Evolutionary conservation across 1,139 yeast species (phyloP).

Genomic region (Candida freyschussii): DNA sequence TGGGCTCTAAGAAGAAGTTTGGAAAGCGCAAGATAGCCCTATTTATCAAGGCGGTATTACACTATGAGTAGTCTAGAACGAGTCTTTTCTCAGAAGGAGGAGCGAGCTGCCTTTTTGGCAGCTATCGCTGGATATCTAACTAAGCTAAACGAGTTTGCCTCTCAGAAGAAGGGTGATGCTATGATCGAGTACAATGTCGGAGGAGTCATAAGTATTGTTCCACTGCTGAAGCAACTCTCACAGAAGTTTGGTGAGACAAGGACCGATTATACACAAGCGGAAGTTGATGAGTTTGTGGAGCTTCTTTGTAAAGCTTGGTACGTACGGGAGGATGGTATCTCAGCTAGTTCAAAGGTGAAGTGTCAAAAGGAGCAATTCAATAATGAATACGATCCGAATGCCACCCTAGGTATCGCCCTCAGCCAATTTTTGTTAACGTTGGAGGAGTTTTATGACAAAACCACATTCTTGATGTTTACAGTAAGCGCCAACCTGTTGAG

Average conservation of each 20-base stretch:
- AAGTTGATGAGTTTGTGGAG: constrained; percentile 4
- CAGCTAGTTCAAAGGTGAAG: constrained; percentile 4
- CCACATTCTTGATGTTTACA: constrained; percentile 3
- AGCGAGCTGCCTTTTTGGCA: constrained; percentile 10
- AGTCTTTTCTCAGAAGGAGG: constrained; percentile 7
- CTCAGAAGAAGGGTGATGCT: constrained; percentile 6
- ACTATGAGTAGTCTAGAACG: constrained; percentile 6
- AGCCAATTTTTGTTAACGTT: constrained; percentile 11
- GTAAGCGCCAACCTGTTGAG: constrained; percentile 7
- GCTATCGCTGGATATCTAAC: constrained; percentile 13
- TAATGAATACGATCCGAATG: constrained; percentile 13
- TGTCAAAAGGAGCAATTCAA: constrained; percentile 10
- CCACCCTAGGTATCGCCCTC: constrained; percentile 14
- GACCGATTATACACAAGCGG: constrained; percentile 6
- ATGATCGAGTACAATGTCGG: constrained; percentile 21
- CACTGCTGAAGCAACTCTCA: constrained; percentile 8
- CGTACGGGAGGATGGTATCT: constrained; percentile 12
- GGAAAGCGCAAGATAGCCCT: too few relatives aligned
- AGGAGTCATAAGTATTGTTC: constrained; percentile 18
- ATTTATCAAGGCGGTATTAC: too few relatives aligned
- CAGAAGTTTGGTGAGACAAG: constrained; percentile 1
- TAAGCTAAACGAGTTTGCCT: constrained; percentile 11
- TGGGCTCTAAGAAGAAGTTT: too few relatives aligned
- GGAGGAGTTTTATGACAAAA: constrained; percentile 1
- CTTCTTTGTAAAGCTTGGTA: constrained; percentile 13